Evolutionary conservation across 257 asterid species (phyloP).

Genomic region (Craterostigma plantagineum): DNA sequence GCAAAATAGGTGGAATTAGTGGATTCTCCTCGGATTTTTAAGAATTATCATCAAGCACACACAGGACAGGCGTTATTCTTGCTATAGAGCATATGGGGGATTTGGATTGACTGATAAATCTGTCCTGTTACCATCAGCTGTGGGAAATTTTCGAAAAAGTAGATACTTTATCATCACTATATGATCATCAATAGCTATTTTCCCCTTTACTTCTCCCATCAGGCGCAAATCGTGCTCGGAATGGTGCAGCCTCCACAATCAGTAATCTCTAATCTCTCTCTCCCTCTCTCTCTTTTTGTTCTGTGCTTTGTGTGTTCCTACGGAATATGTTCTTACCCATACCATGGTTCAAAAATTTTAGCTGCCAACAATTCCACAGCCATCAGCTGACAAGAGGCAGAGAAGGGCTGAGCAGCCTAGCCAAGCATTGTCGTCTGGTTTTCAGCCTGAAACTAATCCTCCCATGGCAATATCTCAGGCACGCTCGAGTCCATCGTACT

Average conservation of each 20-base stretch:
- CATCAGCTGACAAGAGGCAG: constrained; percentile 42
- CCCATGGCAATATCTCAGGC: constrained; percentile 36
- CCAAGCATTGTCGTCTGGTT: no score
- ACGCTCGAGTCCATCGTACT: constrained; percentile 35
- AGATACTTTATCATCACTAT: no score
- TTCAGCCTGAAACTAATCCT: no score
- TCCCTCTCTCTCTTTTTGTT: constrained; percentile 7
- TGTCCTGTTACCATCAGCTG: no score
- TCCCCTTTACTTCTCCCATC: constrained; percentile 3
- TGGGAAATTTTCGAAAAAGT: no score
- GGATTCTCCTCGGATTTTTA: no score
- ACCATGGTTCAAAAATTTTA: constrained; percentile 13
- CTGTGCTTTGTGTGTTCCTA: constrained; percentile 10
- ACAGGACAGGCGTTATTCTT: no score
- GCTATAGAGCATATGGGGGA: no score
- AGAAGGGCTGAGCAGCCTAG: constrained; percentile 43
- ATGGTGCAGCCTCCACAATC: constrained; percentile 76
- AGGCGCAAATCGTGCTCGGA: constrained; percentile 96
- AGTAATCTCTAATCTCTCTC: constrained; percentile 25
- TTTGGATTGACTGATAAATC: no score
- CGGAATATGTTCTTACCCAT: constrained; percentile 2
- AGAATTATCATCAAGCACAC: no score
- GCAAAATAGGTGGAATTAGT: no score
- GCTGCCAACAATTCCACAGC: constrained; percentile 44
- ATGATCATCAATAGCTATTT: no score